These are phyloP conservation scores for Aquanectria penicillioides DNA, from an alignment of 2,329 filamentous ascomycete species.

Conservation along the genomic window DNA sequence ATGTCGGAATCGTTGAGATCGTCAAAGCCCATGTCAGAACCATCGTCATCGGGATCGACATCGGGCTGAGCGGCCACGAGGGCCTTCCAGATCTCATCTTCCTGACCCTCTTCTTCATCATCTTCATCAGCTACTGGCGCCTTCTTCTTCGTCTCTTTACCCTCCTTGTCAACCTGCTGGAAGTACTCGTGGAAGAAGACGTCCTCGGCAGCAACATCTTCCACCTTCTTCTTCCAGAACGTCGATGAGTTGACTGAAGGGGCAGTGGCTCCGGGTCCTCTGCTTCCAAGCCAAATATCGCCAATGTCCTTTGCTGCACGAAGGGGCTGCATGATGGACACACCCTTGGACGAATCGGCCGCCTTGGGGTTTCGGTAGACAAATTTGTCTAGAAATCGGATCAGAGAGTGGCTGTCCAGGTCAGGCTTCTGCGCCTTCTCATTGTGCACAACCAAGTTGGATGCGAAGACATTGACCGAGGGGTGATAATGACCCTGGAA, in stretches of 20 bases:
- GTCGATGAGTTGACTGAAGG: slow-evolving; percentile 79
- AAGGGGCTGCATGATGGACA: slow-evolving; percentile 97
- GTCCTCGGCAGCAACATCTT: slow-evolving; percentile 89
- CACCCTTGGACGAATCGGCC: slow-evolving; percentile 73
- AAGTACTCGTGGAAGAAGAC: slow-evolving; percentile 99
- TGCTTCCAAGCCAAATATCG: slow-evolving; percentile 66
- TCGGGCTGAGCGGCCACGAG: slow-evolving; percentile 85
- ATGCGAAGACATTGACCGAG: slow-evolving; percentile 86
- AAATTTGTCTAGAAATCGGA: slow-evolving; percentile 97
- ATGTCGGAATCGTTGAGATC: slow-evolving; percentile 61
- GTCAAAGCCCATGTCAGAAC: slow-evolving; percentile 61
- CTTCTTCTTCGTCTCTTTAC: slow-evolving; percentile 65
- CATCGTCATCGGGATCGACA: slow-evolving; percentile 55
- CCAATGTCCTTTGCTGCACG: slow-evolving; percentile 61
- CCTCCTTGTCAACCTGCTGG: slow-evolving; percentile 73
- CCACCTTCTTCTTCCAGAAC: slow-evolving; percentile 92
- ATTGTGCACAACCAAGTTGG: slow-evolving; percentile 73
- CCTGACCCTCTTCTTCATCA: slow-evolving; percentile 68
- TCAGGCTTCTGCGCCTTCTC: slow-evolving; percentile 88
- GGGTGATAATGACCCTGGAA: slow-evolving; percentile 83
- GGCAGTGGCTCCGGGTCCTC: slow-evolving; percentile 49
- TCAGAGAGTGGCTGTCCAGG: slow-evolving; percentile 87
- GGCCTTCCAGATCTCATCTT: slow-evolving; percentile 92
- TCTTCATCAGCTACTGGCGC: slow-evolving; percentile 51
- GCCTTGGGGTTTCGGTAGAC: slow-evolving; percentile 95